Evolutionary conservation across 148 eudicot genomes (phyloP).

Genomic region (Amaranthus cruentus): DNA sequence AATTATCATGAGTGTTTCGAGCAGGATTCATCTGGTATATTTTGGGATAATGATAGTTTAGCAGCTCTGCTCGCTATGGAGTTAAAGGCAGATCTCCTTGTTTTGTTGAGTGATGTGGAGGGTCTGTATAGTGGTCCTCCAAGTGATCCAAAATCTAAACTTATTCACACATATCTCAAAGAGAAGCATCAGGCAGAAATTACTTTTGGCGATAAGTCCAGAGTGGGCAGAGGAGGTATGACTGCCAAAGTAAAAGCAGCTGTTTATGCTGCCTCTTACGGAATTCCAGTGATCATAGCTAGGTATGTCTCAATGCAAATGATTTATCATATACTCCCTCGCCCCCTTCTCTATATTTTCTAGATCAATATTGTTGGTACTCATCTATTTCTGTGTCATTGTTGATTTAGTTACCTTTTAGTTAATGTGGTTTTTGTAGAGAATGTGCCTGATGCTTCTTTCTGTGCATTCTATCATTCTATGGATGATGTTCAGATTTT

Average conservation of each 20-base stretch:
- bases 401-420: neutral
- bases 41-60: conserved; percentile 98
- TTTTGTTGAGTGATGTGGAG: conserved; percentile 93
- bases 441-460: neutral
- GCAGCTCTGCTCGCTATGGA: conserved; percentile 89
- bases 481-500: neutral
- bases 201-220: conserved; percentile 94
- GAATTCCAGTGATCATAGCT: conserved; percentile 90
- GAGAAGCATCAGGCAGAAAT: conserved; percentile 69
- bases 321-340: neutral
- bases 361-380: neutral
- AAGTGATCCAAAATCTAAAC: conserved; percentile 72
- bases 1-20: conserved; percentile 27
- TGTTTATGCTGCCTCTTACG: conserved; percentile 77
- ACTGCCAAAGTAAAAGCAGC: conserved; percentile 98
- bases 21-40: conserved; percentile 95
- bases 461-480: neutral
- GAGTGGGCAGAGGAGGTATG: conserved; percentile 99
- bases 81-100: conserved; percentile 89
- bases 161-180: conserved; percentile 74
- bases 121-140: conserved; percentile 97
- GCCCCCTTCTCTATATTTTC: neutral
- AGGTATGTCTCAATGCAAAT: conserved; percentile 44
- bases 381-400: neutral
- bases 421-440: neutral